Conservation (phyloP, 1,284 basidiomycete species). For the Ustilago nuda region DNA sequence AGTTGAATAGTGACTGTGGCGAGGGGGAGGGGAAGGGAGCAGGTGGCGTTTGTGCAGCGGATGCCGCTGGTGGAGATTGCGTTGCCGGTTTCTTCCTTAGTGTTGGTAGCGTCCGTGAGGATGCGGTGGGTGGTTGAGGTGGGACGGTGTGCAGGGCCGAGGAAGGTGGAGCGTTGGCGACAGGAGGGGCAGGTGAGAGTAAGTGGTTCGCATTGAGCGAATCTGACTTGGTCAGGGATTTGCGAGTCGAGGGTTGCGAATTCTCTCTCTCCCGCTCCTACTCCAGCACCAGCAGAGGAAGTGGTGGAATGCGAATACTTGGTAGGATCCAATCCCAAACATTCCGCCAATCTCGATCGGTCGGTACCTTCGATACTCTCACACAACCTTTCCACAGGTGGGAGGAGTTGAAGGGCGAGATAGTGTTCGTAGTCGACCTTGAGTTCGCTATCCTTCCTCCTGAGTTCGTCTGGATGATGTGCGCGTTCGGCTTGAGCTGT, state of each 20-base stretch:
- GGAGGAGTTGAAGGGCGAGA: conserved; percentile 88
- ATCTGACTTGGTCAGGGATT: conserved; percentile 87
- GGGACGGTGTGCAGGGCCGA: conserved; percentile 36
- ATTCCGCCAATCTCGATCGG: conserved; percentile 88
- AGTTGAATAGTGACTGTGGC: conserved; percentile 75
- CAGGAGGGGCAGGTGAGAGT: conserved; percentile 56
- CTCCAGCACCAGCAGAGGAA: conserved; percentile 43
- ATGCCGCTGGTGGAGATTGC: conserved; percentile 46
- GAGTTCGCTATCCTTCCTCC: conserved; percentile 71
- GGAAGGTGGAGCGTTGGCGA: conserved; percentile 31
- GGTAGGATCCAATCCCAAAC: conserved; percentile 88
- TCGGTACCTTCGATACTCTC: conserved; percentile 97
- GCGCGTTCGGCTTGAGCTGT: conserved; percentile 88
- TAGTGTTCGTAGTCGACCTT: conserved; percentile 81
- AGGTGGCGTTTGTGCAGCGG: conserved; percentile 38
- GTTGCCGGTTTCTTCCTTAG: conserved; percentile 11
- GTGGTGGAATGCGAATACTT: conserved; percentile 73
- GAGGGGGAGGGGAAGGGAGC: conserved; percentile 31
- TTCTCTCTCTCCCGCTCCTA: conserved; percentile 71
- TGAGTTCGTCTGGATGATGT: conserved; percentile 91
- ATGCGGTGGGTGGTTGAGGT: conserved; percentile 1
- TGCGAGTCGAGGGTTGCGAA: conserved; percentile 90
- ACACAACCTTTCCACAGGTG: conserved; percentile 93
- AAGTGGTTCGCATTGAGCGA: conserved; percentile 57
- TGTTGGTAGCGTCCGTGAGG: conserved; percentile 28